A percentile compares a stretch with the other conserved stretches of the same genome.
These are phyloP conservation scores for Russula ochroleuca DNA, from an alignment of 768 basidiomycete genomes.

Conservation along the genomic window DNA sequence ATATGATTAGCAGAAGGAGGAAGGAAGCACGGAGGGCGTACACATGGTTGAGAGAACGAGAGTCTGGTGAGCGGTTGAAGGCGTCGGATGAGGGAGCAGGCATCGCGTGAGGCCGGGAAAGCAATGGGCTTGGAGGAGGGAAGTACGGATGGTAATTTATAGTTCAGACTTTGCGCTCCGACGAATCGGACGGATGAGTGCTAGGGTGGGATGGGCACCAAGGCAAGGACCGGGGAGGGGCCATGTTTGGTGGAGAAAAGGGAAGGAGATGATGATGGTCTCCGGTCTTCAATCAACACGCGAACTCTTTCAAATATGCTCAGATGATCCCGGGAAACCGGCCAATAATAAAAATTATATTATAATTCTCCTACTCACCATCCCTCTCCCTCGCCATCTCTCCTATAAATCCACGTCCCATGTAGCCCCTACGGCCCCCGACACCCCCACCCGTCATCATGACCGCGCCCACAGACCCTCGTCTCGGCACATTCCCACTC, in stretches of 20 bases:
- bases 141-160: constrained; percentile 19
- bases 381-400: not conserved
- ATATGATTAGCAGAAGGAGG: constrained; percentile 15
- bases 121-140: not conserved
- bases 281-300: constrained; percentile 21
- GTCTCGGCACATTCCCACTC: constrained; percentile 45
- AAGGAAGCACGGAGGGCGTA: constrained; percentile 2
- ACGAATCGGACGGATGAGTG: constrained; percentile 22
- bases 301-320: constrained; percentile 8
- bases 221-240: constrained; percentile 17
- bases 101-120: constrained; percentile 1
- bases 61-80: constrained; percentile 20
- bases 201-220: constrained; percentile 13
- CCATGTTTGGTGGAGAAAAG: not conserved
- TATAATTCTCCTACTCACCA: too few relatives aligned
- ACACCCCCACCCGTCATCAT: not conserved
- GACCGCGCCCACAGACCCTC: not conserved
- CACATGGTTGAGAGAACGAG: constrained; percentile 29
- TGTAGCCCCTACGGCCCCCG: not conserved
- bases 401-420: not conserved
- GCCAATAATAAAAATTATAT: not conserved
- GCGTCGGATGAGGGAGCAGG: constrained; percentile 27
- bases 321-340: constrained; percentile 4
- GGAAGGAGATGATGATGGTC: not conserved
- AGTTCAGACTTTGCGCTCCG: constrained; percentile 22